Conservation (phyloP, 352 stramenopile species). For the Phytophthora pseudosyringae region DNA sequence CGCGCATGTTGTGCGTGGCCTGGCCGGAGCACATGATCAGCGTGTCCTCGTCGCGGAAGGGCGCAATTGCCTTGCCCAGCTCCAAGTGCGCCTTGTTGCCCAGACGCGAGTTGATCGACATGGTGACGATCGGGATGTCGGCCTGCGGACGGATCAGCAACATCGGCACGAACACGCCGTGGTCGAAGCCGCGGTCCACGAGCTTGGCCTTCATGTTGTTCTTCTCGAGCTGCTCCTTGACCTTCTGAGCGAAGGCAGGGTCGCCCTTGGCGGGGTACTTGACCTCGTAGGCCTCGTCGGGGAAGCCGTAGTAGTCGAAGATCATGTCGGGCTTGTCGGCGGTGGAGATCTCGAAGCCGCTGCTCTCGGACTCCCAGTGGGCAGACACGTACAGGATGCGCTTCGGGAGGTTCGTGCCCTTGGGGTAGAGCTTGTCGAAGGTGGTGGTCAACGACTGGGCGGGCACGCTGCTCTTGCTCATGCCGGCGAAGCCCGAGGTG, state of each 20-base stretch:
- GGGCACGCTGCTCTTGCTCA: slow-evolving; percentile 36
- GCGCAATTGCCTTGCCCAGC: slow-evolving; percentile 58
- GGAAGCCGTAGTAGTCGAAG: slow-evolving; percentile 94
- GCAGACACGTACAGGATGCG: slow-evolving; percentile 88
- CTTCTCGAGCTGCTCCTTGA: slow-evolving; percentile 64
- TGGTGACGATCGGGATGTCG: slow-evolving; percentile 88
- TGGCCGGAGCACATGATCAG: slow-evolving; percentile 77
- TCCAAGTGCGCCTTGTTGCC: slow-evolving; percentile 53
- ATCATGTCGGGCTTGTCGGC: slow-evolving; percentile 63
- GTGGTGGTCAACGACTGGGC: slow-evolving; percentile 30
- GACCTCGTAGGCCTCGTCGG: slow-evolving; percentile 83
- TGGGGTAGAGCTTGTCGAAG: slow-evolving; percentile 49
- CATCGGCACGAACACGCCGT: slow-evolving; percentile 93
- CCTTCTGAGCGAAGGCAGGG: slow-evolving; percentile 66
- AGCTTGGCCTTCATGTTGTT: slow-evolving; percentile 58
- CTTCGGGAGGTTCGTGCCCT: slow-evolving; percentile 49
- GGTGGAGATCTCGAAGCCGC: slow-evolving; percentile 58
- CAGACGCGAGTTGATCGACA: slow-evolving; percentile 69
- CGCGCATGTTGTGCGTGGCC: slow-evolving; percentile 49
- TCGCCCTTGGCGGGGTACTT: slow-evolving; percentile 82
- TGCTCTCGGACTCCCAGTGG: slow-evolving; percentile 79
- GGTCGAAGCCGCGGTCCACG: slow-evolving; percentile 81
- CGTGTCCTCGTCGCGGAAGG: slow-evolving; percentile 68
- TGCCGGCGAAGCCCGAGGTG: slow-evolving; percentile 38
- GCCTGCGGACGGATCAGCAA: slow-evolving; percentile 89